Percentiles rank a stretch among this genome's conserved stretches.
Evolutionary conservation across 2,329 filamentous ascomycete genomes (phyloP).

Genomic region (Proliferodiscus dingleyae): DNA sequence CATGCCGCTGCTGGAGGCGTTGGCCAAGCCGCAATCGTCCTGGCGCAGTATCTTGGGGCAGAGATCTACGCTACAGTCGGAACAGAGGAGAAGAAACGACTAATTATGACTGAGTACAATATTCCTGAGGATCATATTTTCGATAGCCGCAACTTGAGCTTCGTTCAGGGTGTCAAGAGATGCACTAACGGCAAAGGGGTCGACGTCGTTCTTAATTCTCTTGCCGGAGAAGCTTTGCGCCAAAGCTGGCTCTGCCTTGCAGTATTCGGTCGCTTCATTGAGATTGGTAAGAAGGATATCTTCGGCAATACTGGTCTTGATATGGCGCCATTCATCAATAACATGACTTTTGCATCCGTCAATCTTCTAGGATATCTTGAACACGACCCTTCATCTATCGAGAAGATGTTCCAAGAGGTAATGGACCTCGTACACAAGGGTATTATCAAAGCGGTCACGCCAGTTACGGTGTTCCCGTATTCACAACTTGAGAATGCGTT

Average conservation of each 20-base stretch:
- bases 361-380: too few species aligned
- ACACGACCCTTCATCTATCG: too few species aligned
- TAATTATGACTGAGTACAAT: conserved; percentile 26
- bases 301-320: conserved; percentile 24
- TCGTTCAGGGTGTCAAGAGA: conserved; percentile 28
- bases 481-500: too few species aligned
- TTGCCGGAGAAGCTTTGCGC: conserved; percentile 29
- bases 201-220: conserved; percentile 28
- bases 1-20: conserved; percentile 31
- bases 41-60: conserved; percentile 25
- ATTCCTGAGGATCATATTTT: conserved; percentile 39
- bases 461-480: too few species aligned
- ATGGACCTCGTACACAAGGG: too few species aligned
- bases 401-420: too few species aligned
- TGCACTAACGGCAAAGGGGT: conserved; percentile 24
- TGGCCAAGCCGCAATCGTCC: conserved; percentile 30
- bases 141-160: conserved; percentile 32
- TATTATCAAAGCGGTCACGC: too few species aligned
- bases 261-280: conserved; percentile 33
- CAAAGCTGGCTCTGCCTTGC: conserved; percentile 39
- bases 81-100: conserved; percentile 27
- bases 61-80: conserved; percentile 30
- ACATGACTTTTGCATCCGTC: conserved; percentile 11
- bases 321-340: conserved; percentile 3
- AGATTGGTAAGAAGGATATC: conserved; percentile 30